Conservation (phyloP, 768 basidiomycete species). For the Epithele typhae region DNA sequence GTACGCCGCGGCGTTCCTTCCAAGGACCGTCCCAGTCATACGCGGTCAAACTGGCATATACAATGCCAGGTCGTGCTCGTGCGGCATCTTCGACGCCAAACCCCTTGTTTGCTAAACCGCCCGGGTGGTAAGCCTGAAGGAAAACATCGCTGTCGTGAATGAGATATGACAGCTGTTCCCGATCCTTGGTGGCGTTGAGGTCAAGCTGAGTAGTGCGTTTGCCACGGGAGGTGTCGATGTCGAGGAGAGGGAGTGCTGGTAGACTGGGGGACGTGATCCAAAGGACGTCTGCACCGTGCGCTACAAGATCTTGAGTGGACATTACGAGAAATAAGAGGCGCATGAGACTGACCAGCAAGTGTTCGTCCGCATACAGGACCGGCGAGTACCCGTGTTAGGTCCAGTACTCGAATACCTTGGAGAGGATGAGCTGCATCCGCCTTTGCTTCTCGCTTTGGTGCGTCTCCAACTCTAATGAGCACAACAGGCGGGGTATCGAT, state of each 20-base stretch:
- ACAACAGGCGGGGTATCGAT: conserved; percentile 37
- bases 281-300: conserved; percentile 55
- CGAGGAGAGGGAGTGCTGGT: conserved; percentile 46
- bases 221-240: conserved; percentile 56
- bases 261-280: conserved; percentile 51
- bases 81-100: conserved; percentile 43
- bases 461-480: conserved; percentile 44
- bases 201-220: conserved; percentile 63
- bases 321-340: too few relatives aligned
- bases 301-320: conserved; percentile 22
- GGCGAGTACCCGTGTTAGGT: conserved; percentile 55
- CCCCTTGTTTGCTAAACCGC: conserved; percentile 42
- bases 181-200: conserved; percentile 32
- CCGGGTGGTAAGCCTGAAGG: conserved; percentile 57
- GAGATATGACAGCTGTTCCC: conserved; percentile 32
- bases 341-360: conserved; percentile 41
- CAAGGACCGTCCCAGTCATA: conserved; percentile 59
- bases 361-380: conserved; percentile 54
- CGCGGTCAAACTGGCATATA: conserved; percentile 50
- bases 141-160: conserved; percentile 49
- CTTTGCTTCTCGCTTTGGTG: conserved; percentile 30
- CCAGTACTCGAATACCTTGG: conserved; percentile 49
- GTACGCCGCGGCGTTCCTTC: conserved; percentile 48
- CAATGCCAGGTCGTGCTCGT: conserved; percentile 38
- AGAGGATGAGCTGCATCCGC: conserved; percentile 30